Conservation (phyloP, 2,329 filamentous ascomycete genomes). For the Ophiostoma novo-ulmi region DNA sequence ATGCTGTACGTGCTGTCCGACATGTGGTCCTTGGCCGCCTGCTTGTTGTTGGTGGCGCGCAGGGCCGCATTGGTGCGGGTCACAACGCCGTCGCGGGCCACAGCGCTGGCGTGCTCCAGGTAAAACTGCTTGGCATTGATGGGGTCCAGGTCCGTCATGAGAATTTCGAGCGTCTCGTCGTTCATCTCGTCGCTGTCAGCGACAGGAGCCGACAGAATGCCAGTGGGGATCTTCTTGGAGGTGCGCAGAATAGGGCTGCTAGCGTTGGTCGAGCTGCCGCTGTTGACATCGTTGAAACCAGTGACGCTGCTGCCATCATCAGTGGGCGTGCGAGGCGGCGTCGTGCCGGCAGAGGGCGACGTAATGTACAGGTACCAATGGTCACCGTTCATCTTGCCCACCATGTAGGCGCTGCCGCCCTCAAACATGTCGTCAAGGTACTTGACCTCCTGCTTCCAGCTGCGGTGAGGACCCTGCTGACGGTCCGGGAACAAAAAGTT, state of each 20-base stretch:
- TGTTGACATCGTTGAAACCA: not conserved
- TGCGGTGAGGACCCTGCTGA: slow-evolving; percentile 89
- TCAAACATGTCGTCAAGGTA: slow-evolving; percentile 88
- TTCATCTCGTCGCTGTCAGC: slow-evolving; percentile 44
- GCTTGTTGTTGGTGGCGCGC: slow-evolving; percentile 15
- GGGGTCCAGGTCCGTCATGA: slow-evolving; percentile 67
- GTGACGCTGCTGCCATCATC: slow-evolving; percentile 33
- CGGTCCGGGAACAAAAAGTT: slow-evolving; percentile 95
- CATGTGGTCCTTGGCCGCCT: slow-evolving; percentile 48
- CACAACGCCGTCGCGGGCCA: slow-evolving; percentile 75
- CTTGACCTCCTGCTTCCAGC: slow-evolving; percentile 94
- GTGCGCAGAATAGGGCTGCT: not conserved
- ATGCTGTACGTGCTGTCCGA: slow-evolving; percentile 45
- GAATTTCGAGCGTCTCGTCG: slow-evolving; percentile 72
- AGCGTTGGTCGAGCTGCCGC: slow-evolving; percentile 3
- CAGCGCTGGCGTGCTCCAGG: slow-evolving; percentile 70
- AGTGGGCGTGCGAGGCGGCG: slow-evolving; percentile 74
- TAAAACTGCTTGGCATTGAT: slow-evolving; percentile 68
- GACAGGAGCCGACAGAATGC: slow-evolving; percentile 35
- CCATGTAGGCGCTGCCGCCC: slow-evolving; percentile 96
- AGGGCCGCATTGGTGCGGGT: slow-evolving; percentile 61
- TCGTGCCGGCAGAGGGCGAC: slow-evolving; percentile 71
- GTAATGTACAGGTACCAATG: slow-evolving; percentile 99
- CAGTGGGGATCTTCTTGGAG: slow-evolving; percentile 51
- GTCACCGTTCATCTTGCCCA: slow-evolving; percentile 99